Conservation (phyloP, 257 asterid species). For the Oldenlandia corymbosa region DNA sequence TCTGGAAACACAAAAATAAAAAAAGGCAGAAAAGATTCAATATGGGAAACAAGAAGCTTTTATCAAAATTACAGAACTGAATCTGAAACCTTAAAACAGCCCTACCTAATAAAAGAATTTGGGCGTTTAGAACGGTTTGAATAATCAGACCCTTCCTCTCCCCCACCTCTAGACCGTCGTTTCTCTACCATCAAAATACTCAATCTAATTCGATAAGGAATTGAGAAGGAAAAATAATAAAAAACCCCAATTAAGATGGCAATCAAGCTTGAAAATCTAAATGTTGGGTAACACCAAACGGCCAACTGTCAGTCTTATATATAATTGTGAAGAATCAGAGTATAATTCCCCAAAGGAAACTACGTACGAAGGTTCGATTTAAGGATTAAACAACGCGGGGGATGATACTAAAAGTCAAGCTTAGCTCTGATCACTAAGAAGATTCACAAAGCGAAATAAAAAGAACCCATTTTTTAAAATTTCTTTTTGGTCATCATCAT, state of each 20-base stretch:
- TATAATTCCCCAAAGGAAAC: conserved; percentile 38
- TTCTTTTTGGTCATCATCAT: neutral
- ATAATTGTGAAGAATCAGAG: conserved; percentile 9
- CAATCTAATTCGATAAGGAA: too few relatives aligned
- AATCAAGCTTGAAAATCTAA: conserved; percentile 3
- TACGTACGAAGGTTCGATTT: conserved; percentile 52
- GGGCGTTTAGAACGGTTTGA: conserved; percentile 35
- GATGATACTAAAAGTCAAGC: conserved; percentile 42
- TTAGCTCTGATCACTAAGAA: conserved; percentile 11
- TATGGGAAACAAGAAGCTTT: conserved; percentile 1
- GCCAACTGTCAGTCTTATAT: conserved; percentile 18
- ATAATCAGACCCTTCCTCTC: conserved; percentile 45
- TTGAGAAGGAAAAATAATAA: too few relatives aligned
- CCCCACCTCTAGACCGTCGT: conserved; percentile 42
- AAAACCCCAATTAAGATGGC: neutral
- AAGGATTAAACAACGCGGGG: conserved; percentile 24
- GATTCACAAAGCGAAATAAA: neutral
- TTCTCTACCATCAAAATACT: conserved; percentile 56
- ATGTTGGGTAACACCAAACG: conserved; percentile 11
- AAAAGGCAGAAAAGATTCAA: conserved; percentile 8
- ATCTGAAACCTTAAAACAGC: conserved; percentile 7
- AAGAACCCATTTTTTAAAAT: neutral
- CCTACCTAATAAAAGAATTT: conserved; percentile 24
- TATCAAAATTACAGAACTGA: too few relatives aligned
- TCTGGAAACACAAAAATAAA: conserved; percentile 48